Base-by-base conservation (phyloP, 2,329 filamentous ascomycete genomes). In the Talaromyces piceae region DNA sequence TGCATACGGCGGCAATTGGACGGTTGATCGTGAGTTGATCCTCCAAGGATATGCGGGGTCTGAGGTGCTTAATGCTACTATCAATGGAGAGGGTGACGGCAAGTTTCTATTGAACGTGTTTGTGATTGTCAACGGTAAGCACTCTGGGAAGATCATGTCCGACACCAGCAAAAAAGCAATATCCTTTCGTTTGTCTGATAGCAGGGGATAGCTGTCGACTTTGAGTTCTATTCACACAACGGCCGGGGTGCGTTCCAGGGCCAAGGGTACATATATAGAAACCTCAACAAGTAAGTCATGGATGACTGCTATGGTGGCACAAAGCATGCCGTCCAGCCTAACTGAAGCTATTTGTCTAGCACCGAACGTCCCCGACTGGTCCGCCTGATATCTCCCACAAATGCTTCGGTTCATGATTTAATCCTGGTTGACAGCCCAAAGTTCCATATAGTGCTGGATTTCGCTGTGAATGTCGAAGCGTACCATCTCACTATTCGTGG, bases 401-500 rank as follows among this genome's bases (percentile, higher is more conserved):
- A 63, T 27, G 54, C 58, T n/a, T 54, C 63, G 1, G 56, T 64
- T 4, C 65, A 67, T 47, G 62, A 67, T 41, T 54, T 66, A 41
- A 65, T 67, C 39, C 56, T 67, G 2, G 60, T 67, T 5, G 62
- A 67, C 39, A 61, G 59, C 22, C 66, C 65, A 1, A 69, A 67
- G 22, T 71, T 70, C 48, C 67, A 71, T 49, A 60, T 69, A 5
- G 59, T 70, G 1, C 59, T 71, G 25, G 64, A 70, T 47, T 61
- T 63, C 37, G 66, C 57, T 2, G 56, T 61, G 7, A 71, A 70
- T 41, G 56, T 70, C 9, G 68, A 70, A 49, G 65, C 57, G 1
- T 70, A 70, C 51, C 66, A 70, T 50, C 49, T 70, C 25, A 70
- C 68, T 1, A 61, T 71, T 30, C 63, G 67, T 1, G 67, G 67